Evolutionary conservation across 2,329 filamentous ascomycete species (phyloP), one percentile per base, ranked within the genome.

Genomic region (Rachicladosporium sp.): DNA sequence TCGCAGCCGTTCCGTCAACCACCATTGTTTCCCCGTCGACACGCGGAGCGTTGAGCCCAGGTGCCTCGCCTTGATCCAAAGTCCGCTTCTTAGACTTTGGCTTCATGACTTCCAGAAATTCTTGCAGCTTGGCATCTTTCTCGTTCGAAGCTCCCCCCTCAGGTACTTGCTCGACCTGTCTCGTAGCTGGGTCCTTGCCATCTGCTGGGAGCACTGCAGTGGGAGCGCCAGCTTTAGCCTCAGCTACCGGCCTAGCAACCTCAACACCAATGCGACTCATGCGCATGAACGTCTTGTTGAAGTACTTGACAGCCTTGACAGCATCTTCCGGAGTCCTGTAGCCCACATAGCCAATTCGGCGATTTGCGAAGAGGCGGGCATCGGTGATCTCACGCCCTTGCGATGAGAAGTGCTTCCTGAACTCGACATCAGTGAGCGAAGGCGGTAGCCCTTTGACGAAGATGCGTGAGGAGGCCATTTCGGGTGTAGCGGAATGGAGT

Each of bases 181-280:
- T 19, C 15, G 15, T 3, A 3, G 15, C 15, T 19, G 15, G 5
- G 5, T 19, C 15, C 15, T 19, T 19, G 4, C 10, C 5, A 5
- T 36, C 33, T 31, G 13, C 31, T 11, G 33, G 23, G 12, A 13
- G 3, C 7, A 23, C 29, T n/a, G 43, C 41, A 13, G 46, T 42
- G 1, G 46, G 42, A 5, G 42, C 41, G 9, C 12, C 37, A 19
- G 31, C 32, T 33, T 40, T 42, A 4, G 46, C 74, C 58, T 67
- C 52, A 29, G 50, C 47, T 33, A 93, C 82, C 44, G 91, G 81
- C 59, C 76, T 80, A 41, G 91, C 91, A 55, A 91, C 67, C 66
- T 95, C 88, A 46, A 95, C 91, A 21, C 73, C 74, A 54, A 98
- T 87, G 67, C 81, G 93, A 42, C 88, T 94, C 83, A 95, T 91